These are phyloP conservation scores for Polyplosphaeria fusca DNA, from an alignment of 495 filamentous ascomycete genomes.

Conservation along the genomic window DNA sequence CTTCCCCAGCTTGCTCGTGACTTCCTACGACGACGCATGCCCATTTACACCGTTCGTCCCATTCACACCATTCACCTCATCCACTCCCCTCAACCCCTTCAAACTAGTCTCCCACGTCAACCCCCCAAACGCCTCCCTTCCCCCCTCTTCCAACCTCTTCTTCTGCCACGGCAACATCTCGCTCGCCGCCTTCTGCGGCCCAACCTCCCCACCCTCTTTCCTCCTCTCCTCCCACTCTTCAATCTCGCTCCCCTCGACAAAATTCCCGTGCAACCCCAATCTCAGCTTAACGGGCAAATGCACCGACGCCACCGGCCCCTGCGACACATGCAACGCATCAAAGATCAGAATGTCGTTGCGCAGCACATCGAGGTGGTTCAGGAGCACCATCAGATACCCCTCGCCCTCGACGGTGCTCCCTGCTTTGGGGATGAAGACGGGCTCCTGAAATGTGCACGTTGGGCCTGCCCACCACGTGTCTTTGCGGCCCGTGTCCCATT, in stretches of 20 bases:
- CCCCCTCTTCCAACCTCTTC: slow-evolving; percentile 15
- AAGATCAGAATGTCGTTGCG: slow-evolving; percentile 35
- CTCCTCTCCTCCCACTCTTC: slow-evolving; percentile 32
- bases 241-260: slow-evolving; percentile 31
- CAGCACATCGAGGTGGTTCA: slow-evolving; percentile 47
- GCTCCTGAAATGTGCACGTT: slow-evolving; percentile 50
- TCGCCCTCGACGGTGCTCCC: slow-evolving; percentile 49
- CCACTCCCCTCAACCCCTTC: slow-evolving; percentile 1
- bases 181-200: slow-evolving; percentile 19
- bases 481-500: slow-evolving; percentile 25
- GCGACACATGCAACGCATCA: slow-evolving; percentile 27
- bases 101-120: too few species aligned
- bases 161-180: slow-evolving; percentile 33
- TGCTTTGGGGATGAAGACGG: slow-evolving; percentile 53
- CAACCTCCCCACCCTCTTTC: slow-evolving; percentile 17
- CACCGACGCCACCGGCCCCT: slow-evolving; percentile 29
- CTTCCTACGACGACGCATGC: slow-evolving; percentile 1
- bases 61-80: background rate
- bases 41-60: slow-evolving; percentile 14
- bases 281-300: slow-evolving; percentile 39
- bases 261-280: slow-evolving; percentile 36
- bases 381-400: slow-evolving; percentile 53
- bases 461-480: slow-evolving; percentile 32
- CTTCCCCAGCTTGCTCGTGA: too few species aligned
- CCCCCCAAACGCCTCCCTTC: background rate